Percentiles rank a stretch among this genome's conserved stretches.
phyloP scores from a whole-genome alignment of 306 rosid species.

The Corylus avellana region DNA sequence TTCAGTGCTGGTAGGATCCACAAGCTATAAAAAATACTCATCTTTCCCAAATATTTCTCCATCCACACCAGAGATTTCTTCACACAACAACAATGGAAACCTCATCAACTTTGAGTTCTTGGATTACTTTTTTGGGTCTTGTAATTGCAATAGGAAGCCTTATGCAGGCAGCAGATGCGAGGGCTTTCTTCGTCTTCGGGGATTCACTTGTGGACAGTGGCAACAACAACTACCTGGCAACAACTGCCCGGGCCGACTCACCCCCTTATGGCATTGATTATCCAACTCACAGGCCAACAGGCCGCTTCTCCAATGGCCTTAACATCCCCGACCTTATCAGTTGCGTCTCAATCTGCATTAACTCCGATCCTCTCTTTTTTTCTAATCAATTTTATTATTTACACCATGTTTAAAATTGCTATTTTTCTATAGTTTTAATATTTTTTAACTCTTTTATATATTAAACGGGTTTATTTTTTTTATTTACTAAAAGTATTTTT shows the following conservation, averaged over 20 bases:
- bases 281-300: constrained; percentile 54
- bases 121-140: constrained; percentile 10
- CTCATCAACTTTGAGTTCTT: not conserved
- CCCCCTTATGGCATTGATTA: constrained; percentile 73
- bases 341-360: constrained; percentile 5
- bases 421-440: no score
- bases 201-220: constrained; percentile 72
- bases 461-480: no score
- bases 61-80: not conserved
- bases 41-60: not conserved
- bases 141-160: constrained; percentile 15
- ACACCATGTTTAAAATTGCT: no score
- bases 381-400: not conserved
- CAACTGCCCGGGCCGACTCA: constrained; percentile 68
- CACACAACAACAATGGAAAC: not conserved
- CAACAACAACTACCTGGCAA: constrained; percentile 59
- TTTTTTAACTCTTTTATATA: not conserved
- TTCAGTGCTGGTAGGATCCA: not conserved
- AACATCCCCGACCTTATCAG: constrained; percentile 69
- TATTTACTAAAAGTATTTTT: no score
- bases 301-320: constrained; percentile 71
- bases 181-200: constrained; percentile 69
- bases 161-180: constrained; percentile 30
- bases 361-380: not conserved
- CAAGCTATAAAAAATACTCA: not conserved